phyloP scores from a whole-genome alignment of 345 rosid genomes.

The Camelina sativa region DNA sequence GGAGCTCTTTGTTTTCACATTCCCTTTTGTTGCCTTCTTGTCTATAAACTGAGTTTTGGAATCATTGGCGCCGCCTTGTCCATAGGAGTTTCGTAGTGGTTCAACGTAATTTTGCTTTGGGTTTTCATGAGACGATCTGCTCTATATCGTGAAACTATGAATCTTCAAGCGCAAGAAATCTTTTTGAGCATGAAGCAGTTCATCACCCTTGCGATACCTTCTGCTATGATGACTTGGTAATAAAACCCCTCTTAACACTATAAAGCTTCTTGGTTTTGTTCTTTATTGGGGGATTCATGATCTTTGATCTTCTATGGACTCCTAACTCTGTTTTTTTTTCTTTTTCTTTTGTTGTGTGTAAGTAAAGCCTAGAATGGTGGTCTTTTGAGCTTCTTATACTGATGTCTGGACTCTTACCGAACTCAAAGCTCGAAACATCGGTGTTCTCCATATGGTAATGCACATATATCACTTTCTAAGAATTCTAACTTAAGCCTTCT shows the following conservation, averaged over 20 bases:
- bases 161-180: constrained; percentile 25
- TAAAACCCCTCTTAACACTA: not conserved
- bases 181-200: constrained; percentile 44
- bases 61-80: constrained; percentile 55
- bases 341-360: not conserved
- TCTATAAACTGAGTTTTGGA: constrained; percentile 46
- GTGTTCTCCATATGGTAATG: constrained; percentile 62
- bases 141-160: constrained; percentile 20
- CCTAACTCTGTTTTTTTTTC: not conserved
- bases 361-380: constrained; percentile 64
- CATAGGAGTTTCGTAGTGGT: constrained; percentile 43
- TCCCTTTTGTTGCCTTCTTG: constrained; percentile 53
- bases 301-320: not conserved
- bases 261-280: not conserved
- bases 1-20: constrained; percentile 52
- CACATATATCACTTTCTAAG: not conserved
- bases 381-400: constrained; percentile 54
- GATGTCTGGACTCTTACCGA: constrained; percentile 56
- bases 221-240: constrained; percentile 71
- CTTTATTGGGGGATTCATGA: not conserved
- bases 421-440: constrained; percentile 61
- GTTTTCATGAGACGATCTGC: constrained; percentile 46
- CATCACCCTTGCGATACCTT: constrained; percentile 46
- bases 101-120: constrained; percentile 50
- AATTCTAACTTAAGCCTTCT: not conserved